Base-by-base conservation (phyloP, 2,329 filamentous ascomycete species). In the Fusarium torreyae region DNA sequence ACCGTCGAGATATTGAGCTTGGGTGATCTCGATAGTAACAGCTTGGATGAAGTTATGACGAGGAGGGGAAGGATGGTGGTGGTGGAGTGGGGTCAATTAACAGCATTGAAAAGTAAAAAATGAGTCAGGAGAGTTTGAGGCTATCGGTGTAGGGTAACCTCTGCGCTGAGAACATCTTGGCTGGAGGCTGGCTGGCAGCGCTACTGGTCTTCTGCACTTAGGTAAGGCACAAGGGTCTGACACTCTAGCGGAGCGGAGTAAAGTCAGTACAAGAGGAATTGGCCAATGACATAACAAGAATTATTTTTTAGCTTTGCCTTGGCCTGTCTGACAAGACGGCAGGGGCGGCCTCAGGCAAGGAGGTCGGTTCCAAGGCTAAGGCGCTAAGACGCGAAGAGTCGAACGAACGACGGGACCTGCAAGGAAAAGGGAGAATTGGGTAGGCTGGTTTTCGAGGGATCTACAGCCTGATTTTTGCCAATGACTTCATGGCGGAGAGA, bases 401-500 rank as follows among this genome's bases (percentile, higher is more conserved):
- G 39, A 43, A 68, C 44, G 26, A 66, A 57, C 57, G 50, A 58
- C 49, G 24, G 59, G 67, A 60, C 51, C 62, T 70, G 68, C 63
- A 70, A 70, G 54, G 58, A 55, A 66, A 59, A 68, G 39, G 49
- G 60, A 57, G 51, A 56, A 40, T 45, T 26, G 43, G 33, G 56
- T 42, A 46, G 57, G 52, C 18, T 36, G 57, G 31, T 40, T 36
- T 48, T 60, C 42, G 53, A 65, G 40, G 28, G 68, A 70, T 70
- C 68, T 65, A 57, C 58, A 40, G 26, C 39, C 51, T 38, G 52
- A 56, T 46, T 54, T 13, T 36, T 53, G 20, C 33, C 38, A 68
- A 65, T 70, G 68, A 70, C 67, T 70, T 70, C 68, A 69, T 68
- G 39, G 43, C 46, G 61, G 61, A 63, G 57, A 57, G 54, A 17